Evolutionary conservation across 1,284 basidiomycete genomes (phyloP).

Genomic region (Heterobasidion parviporum): DNA sequence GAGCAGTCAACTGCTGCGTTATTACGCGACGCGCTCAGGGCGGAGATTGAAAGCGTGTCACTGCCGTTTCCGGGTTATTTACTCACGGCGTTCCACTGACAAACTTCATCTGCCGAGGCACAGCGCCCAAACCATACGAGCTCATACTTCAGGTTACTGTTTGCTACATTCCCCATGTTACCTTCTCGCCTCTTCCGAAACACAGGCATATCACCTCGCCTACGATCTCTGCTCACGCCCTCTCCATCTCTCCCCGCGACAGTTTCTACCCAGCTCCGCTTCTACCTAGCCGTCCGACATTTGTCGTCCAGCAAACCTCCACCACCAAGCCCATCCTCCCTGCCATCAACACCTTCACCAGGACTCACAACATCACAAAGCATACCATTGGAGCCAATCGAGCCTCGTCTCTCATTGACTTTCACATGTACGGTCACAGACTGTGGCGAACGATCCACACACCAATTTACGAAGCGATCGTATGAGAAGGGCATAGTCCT

Average conservation of each 20-base stretch:
- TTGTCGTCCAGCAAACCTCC: slow-evolving; percentile 4
- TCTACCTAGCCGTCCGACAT: slow-evolving; percentile 5
- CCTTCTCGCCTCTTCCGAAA: slow-evolving; percentile 34
- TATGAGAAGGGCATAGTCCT: slow-evolving; percentile 90
- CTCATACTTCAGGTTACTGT: too few species aligned
- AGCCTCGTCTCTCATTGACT: slow-evolving; percentile 64
- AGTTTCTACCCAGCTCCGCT: slow-evolving; percentile 11
- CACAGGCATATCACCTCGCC: slow-evolving; percentile 28
- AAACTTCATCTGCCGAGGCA: too few species aligned
- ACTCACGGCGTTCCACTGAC: neutral
- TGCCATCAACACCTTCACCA: slow-evolving; percentile 2
- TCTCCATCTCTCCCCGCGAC: slow-evolving; percentile 26
- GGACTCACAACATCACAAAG: slow-evolving; percentile 20
- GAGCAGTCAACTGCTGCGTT: too few species aligned
- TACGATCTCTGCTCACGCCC: slow-evolving; percentile 29
- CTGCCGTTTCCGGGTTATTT: neutral
- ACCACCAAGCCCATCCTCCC: neutral
- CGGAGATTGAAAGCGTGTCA: slow-evolving; percentile 37
- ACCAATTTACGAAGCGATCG: slow-evolving; percentile 79
- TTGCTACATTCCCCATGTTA: slow-evolving; percentile 22
- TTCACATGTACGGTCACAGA: slow-evolving; percentile 82
- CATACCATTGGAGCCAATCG: slow-evolving; percentile 19
- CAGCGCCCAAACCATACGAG: neutral
- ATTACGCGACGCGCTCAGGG: slow-evolving; percentile 16
- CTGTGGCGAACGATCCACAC: slow-evolving; percentile 80